Evolutionary conservation across 176 grass and related monocot genomes (phyloP).

Genomic region (Eremochloa ophiuroides): DNA sequence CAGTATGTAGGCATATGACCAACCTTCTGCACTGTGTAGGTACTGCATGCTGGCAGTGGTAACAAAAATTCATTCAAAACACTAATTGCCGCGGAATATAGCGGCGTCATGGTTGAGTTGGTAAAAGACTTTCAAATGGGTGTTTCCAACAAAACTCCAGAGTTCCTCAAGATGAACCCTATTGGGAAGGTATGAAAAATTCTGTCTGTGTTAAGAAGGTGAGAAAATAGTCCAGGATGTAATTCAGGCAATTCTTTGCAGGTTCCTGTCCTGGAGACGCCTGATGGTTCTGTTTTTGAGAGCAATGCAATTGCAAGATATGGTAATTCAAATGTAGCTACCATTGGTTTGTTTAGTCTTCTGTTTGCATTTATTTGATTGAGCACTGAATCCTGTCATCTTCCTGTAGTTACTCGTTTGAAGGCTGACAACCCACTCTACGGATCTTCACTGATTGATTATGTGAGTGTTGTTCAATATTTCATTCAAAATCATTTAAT

Average conservation of each 20-base stretch:
- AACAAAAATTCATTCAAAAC: slow-evolving; percentile 85
- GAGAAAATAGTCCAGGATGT: neutral
- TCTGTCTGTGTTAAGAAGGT: neutral
- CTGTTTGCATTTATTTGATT: neutral
- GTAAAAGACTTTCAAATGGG: slow-evolving; percentile 80
- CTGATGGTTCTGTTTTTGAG: slow-evolving; percentile 72
- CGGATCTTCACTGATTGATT: slow-evolving; percentile 78
- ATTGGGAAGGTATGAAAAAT: slow-evolving; percentile 55
- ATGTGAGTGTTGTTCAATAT: slow-evolving; percentile 48
- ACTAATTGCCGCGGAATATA: slow-evolving; percentile 75
- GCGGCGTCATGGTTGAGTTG: slow-evolving; percentile 53
- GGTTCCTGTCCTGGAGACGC: slow-evolving; percentile 82
- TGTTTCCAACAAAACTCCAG: slow-evolving; percentile 68
- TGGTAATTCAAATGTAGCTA: slow-evolving; percentile 30
- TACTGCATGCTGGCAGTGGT: slow-evolving; percentile 36
- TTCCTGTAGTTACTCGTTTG: slow-evolving; percentile 53
- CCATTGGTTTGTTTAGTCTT: neutral
- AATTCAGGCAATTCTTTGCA: neutral
- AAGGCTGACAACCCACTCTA: slow-evolving; percentile 67
- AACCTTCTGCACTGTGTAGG: slow-evolving; percentile 12
- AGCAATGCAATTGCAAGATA: slow-evolving; percentile 84
- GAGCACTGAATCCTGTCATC: neutral
- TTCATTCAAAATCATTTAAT: neutral
- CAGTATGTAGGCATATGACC: neutral
- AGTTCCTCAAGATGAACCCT: slow-evolving; percentile 85